These are phyloP conservation scores for Aspergillus sp. DNA, from an alignment of 2,329 filamentous ascomycete genomes.

Conservation along the genomic window DNA sequence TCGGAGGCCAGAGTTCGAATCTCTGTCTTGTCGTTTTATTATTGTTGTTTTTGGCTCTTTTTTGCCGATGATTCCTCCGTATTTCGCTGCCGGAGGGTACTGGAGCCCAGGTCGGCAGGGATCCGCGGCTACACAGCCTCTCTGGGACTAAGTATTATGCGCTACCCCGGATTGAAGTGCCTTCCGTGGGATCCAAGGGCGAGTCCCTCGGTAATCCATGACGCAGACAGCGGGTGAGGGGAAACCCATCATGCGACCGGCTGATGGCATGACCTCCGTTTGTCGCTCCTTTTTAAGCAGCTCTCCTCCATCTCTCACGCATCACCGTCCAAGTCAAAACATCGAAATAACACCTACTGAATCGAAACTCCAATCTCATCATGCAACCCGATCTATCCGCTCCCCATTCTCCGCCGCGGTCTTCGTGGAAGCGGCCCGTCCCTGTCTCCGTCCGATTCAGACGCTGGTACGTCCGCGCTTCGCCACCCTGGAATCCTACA, in stretches of 20 bases:
- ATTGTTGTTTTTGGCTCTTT: not conserved
- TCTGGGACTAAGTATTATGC: no score
- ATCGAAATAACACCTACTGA: not conserved
- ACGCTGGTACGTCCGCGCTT: slow-evolving; percentile 12
- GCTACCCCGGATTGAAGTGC: no score
- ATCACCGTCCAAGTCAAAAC: not conserved
- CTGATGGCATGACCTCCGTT: not conserved
- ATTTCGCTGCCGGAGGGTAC: no score
- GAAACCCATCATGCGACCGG: not conserved
- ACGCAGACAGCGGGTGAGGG: not conserved
- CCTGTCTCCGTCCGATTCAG: slow-evolving; percentile 1
- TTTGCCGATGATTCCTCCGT: not conserved
- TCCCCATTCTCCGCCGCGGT: slow-evolving; percentile 7
- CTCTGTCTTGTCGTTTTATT: not conserved
- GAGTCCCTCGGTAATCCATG: not conserved
- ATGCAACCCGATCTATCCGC: slow-evolving; percentile 10
- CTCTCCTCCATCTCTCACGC: not conserved
- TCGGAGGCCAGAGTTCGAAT: slow-evolving; percentile 1
- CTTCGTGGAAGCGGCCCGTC: slow-evolving; percentile 14
- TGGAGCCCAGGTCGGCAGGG: no score
- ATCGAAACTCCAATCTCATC: slow-evolving; percentile 3
- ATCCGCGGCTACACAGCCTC: no score
- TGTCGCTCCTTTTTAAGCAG: not conserved
- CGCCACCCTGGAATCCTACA: not conserved
- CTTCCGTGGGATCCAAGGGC: no score